Evolutionary conservation across 805 yeast genomes (phyloP), one percentile per base, ranked within the genome.

Genomic region (Candida odintsovae): DNA sequence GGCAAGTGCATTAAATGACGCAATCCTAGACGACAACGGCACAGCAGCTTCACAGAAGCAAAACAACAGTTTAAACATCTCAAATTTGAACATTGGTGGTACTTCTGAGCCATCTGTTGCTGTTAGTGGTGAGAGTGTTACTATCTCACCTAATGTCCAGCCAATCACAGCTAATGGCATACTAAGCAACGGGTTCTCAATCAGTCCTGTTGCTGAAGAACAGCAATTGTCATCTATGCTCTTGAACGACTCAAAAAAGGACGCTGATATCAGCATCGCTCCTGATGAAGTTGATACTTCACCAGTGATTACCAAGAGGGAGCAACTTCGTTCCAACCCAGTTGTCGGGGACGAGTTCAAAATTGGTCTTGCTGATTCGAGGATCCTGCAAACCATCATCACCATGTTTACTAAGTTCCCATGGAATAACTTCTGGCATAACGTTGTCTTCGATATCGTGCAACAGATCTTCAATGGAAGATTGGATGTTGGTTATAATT

Each of bases 351-450:
- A 86, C 59, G 72, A 72, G 50, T 73, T 86, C 59, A 86, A 86
- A 56, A 82, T 83, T 48, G 75, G 82, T 42, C 64, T 86, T 31
- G 73, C 77, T 44, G 92, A 86, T 53, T 82, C 83, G 56, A 69
- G 72, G 19, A 77, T 85, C 39, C 70, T 86, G 38, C 61, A 69
- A 13, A 75, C 80, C 15, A 82, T 86, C 13, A 65, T 86, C n/a
- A 68, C 74, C 26, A 83, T 81, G 78, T 83, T 86, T 58, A 81
- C 83, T 57, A 69, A 73, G 46, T 86, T 78, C 59, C 87, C 90
- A 11, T 86, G 94, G 92, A 86, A 86, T 57, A 86, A 86, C 53
- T 86, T 86, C 56, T 76, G 87, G 64, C 95, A 86, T 65, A 86
- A 86, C 58, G 95, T 86, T 50, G 92, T 86, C 1, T 86, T 86